A percentile compares a stretch with the other conserved stretches of the same genome.
Conservation (phyloP, 805 yeast genomes). For the Lachancea fermentati region DNA sequence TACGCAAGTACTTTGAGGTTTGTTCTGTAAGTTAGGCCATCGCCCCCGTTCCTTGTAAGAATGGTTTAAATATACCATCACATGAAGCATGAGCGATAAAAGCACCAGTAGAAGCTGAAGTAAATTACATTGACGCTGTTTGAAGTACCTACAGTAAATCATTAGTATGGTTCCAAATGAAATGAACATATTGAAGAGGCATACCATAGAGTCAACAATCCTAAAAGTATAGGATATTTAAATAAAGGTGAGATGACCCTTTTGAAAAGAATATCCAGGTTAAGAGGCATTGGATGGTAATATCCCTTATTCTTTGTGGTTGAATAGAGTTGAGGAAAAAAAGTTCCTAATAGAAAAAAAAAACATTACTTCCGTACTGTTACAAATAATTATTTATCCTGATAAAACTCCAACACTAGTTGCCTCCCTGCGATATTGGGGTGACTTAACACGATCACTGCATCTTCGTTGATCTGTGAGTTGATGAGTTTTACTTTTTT, state of each 20-base stretch:
- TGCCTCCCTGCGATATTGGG: slow-evolving; percentile 61
- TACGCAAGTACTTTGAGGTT: slow-evolving; percentile 9
- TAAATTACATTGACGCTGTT: too few relatives aligned
- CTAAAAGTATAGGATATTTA: slow-evolving; percentile 16
- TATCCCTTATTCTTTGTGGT: too few relatives aligned
- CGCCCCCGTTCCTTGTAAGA: slow-evolving; percentile 4
- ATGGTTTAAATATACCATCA: not conserved
- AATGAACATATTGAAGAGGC: slow-evolving; percentile 1
- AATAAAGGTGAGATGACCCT: slow-evolving; percentile 17
- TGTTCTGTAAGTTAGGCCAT: slow-evolving; percentile 3
- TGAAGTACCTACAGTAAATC: not conserved
- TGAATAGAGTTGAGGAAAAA: too few relatives aligned
- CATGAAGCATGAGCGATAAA: not conserved
- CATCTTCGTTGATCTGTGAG: slow-evolving; percentile 32
- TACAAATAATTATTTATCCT: slow-evolving; percentile 2
- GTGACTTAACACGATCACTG: slow-evolving; percentile 51
- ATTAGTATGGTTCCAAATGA: not conserved
- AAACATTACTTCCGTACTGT: not conserved
- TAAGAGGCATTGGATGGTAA: not conserved
- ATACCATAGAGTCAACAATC: slow-evolving; percentile 9
- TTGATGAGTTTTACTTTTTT: slow-evolving; percentile 52
- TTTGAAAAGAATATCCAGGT: slow-evolving; percentile 18
- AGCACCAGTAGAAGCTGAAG: not conserved
- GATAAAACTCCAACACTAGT: slow-evolving; percentile 34
- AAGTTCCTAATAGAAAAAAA: too few relatives aligned